Evolutionary conservation across 345 rosid genomes (phyloP).

Genomic region (Eucalyptus tenuipes): DNA sequence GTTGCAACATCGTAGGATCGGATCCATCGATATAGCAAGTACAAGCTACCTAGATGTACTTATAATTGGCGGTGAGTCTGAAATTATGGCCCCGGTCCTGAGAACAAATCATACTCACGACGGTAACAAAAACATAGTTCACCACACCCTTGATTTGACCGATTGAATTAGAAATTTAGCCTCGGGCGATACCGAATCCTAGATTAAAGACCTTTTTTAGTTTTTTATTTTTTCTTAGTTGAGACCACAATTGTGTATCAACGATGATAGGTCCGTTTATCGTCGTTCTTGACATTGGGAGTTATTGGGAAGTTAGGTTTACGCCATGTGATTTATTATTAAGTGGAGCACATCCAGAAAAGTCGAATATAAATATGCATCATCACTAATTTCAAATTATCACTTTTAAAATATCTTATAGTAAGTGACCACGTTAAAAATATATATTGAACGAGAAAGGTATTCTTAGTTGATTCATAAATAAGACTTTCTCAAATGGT

Average conservation of each 20-base stretch:
- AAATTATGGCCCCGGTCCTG: neutral
- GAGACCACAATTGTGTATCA: rapidly evolving
- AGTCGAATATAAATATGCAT: neutral
- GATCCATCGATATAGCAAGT: neutral
- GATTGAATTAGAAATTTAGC: neutral
- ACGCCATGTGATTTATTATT: neutral
- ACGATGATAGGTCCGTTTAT: neutral
- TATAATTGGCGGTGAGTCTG: neutral
- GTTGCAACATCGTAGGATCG: neutral
- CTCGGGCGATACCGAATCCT: neutral
- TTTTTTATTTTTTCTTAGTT: neutral
- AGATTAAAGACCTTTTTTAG: neutral
- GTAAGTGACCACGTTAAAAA: neutral
- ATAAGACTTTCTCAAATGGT: neutral
- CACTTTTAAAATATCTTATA: neutral
- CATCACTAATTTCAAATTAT: neutral
- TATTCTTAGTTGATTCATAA: neutral
- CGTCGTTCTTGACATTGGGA: neutral
- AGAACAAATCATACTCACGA: neutral
- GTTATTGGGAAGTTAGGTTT: neutral
- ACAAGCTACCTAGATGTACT: neutral
- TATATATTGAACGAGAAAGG: neutral
- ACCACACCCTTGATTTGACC: neutral
- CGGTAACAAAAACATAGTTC: neutral
- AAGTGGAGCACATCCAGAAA: neutral